Evolutionary conservation across 371 early-diverging fungal genomes (phyloP).

Genomic region (Rhizomucor miehei): DNA sequence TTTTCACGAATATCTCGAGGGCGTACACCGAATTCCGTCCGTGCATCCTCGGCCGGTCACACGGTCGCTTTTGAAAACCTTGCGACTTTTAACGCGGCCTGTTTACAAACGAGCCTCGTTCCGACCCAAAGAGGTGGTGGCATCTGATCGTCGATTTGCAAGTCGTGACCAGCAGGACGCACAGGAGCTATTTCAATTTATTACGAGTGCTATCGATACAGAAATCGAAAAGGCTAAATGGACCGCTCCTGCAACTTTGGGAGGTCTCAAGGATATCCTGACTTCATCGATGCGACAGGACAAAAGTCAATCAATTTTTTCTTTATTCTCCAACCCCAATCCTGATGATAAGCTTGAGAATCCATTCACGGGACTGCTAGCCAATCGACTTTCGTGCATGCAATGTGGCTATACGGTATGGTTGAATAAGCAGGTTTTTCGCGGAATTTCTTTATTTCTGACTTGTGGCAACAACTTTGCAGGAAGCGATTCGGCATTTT

Average conservation of each 20-base stretch:
- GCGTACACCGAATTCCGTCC: conserved; percentile 6
- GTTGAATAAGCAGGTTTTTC: neutral
- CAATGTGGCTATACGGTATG: conserved; percentile 73
- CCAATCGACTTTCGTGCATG: conserved; percentile 70
- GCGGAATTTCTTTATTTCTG: neutral
- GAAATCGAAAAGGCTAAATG: conserved; percentile 38
- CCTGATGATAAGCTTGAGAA: conserved; percentile 20
- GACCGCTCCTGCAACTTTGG: neutral
- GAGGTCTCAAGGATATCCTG: neutral
- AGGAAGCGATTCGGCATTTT: conserved; percentile 74
- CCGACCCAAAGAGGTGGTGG: conserved; percentile 29
- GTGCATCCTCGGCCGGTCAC: conserved; percentile 20
- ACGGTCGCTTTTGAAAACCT: conserved; percentile 28
- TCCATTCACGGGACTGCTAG: conserved; percentile 71
- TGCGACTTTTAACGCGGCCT: conserved; percentile 29
- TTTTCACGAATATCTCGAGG: conserved; percentile 31
- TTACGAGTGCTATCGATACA: conserved; percentile 66
- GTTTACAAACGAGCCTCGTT: conserved; percentile 22
- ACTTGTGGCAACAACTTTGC: neutral
- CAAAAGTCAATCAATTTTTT: neutral
- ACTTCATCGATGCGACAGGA: neutral
- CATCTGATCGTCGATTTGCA: conserved; percentile 35
- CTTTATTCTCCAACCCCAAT: neutral
- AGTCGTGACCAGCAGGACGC: conserved; percentile 87
- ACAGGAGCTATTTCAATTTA: conserved; percentile 85